A percentile compares a stretch with the other conserved stretches of the same genome.
These are phyloP conservation scores for Dactylonectria estremocensis DNA, from an alignment of 2,329 filamentous ascomycete genomes.

Conservation along the genomic window DNA sequence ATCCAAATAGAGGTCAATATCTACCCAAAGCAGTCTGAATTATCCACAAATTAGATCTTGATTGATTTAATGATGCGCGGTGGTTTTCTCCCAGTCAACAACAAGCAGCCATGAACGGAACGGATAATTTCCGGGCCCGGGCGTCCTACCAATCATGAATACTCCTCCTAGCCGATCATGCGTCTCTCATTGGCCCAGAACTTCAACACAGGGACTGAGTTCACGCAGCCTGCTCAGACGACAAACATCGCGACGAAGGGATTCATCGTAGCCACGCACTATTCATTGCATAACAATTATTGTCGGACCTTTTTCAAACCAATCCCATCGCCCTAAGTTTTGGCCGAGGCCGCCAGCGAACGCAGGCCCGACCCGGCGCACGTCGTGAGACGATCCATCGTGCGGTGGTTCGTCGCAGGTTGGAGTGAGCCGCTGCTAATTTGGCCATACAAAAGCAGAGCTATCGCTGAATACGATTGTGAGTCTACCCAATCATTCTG, in stretches of 20 bases:
- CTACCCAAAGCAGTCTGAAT: no score
- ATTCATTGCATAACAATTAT: conserved; percentile 28
- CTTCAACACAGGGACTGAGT: conserved; percentile 39
- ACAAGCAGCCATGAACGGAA: conserved; percentile 28
- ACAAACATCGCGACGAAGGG: conserved; percentile 25
- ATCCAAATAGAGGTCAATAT: no score
- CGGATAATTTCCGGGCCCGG: conserved; percentile 45
- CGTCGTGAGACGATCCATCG: conserved; percentile 17
- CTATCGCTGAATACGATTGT: background rate
- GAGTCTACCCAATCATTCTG: background rate
- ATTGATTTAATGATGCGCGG: no score
- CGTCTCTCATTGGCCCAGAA: conserved; percentile 42
- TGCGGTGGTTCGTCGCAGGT: conserved; percentile 11
- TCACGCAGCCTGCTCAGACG: conserved; percentile 36
- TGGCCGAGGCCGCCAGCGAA: background rate
- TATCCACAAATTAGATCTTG: no score
- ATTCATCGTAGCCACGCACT: conserved; percentile 27
- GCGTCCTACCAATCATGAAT: conserved; percentile 1
- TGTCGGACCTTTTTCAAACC: conserved; percentile 4
- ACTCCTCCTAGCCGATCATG: conserved; percentile 14
- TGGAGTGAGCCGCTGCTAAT: conserved; percentile 2
- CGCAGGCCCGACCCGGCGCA: background rate
- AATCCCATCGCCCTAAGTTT: background rate
- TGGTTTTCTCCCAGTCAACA: no score
- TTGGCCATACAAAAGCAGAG: background rate